Percentiles rank a stretch among this genome's conserved stretches.
phyloP scores from a whole-genome alignment of 768 basidiomycete genomes.

The Saitozyma podzolica region DNA sequence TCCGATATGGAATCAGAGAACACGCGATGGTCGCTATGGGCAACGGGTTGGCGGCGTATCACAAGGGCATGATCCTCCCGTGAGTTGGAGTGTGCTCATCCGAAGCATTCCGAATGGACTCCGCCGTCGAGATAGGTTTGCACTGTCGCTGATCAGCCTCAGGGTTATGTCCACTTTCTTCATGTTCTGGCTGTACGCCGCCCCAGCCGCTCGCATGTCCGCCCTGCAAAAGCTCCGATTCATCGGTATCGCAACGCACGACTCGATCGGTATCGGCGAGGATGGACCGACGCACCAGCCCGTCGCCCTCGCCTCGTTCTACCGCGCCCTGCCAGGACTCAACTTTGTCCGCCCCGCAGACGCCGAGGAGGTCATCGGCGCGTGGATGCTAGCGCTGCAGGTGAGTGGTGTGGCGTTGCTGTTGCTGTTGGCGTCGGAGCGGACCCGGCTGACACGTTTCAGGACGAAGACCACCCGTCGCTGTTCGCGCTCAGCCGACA shows the following conservation, averaged over 20 bases:
- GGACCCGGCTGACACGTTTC: not conserved
- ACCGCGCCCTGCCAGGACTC: conserved; percentile 41
- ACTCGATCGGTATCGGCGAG: conserved; percentile 47
- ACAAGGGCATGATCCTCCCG: conserved; percentile 47
- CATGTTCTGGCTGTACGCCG: conserved; percentile 51
- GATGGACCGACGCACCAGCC: conserved; percentile 50
- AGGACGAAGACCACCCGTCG: conserved; percentile 26
- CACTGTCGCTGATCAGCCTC: not conserved
- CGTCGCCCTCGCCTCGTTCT: conserved; percentile 36
- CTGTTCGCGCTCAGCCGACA: conserved; percentile 40
- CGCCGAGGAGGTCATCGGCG: conserved; percentile 43
- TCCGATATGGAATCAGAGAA: conserved; percentile 47
- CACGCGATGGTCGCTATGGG: conserved; percentile 42
- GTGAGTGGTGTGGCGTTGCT: not conserved
- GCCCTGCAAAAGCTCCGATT: conserved; percentile 42
- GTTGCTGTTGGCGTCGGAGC: no score
- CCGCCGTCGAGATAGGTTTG: no score
- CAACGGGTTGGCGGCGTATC: conserved; percentile 46
- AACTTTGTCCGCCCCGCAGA: conserved; percentile 46
- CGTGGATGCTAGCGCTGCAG: conserved; percentile 32
- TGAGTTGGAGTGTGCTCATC: conserved; percentile 14
- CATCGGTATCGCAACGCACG: conserved; percentile 50
- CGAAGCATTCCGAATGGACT: not conserved
- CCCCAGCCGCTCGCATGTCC: conserved; percentile 44
- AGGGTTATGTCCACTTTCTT: conserved; percentile 47